Conservation (phyloP, 2,329 filamentous ascomycete genomes). For the Coniella vitis region DNA sequence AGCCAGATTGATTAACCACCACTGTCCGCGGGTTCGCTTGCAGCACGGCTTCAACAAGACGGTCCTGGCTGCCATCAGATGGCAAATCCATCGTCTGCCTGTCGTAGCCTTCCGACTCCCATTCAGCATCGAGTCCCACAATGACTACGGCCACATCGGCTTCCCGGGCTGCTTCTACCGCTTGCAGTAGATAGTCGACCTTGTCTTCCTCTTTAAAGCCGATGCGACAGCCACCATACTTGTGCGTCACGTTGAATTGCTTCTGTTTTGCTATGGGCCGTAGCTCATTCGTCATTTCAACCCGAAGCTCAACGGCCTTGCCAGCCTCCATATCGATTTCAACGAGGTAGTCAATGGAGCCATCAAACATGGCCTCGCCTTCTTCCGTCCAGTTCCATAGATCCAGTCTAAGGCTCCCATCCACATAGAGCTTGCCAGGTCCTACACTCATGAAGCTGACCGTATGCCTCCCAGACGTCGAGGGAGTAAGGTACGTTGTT, state of each 20-base stretch:
- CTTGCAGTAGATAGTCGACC: constrained; percentile 56
- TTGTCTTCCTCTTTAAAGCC: constrained; percentile 63
- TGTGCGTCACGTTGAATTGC: constrained; percentile 50
- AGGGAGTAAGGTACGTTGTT: constrained; percentile 53
- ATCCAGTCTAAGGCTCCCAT: constrained; percentile 54
- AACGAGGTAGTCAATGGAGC: constrained; percentile 57
- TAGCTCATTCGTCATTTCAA: constrained; percentile 61
- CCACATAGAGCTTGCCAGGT: constrained; percentile 53
- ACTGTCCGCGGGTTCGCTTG: constrained; percentile 58
- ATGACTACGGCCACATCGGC: constrained; percentile 64
- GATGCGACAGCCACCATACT: constrained; percentile 64
- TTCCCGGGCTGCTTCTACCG: constrained; percentile 52
- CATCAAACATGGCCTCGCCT: constrained; percentile 65
- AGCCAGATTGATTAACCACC: constrained; percentile 64
- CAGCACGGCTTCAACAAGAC: constrained; percentile 55
- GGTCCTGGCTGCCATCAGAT: constrained; percentile 50
- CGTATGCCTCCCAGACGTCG: constrained; percentile 54
- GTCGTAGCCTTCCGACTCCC: constrained; percentile 70
- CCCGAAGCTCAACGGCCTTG: constrained; percentile 52
- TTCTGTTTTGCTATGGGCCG: constrained; percentile 55
- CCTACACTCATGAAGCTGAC: constrained; percentile 64
- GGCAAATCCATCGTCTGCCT: constrained; percentile 55
- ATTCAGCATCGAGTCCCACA: constrained; percentile 64
- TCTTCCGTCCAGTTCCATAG: constrained; percentile 65
- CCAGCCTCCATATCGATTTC: constrained; percentile 53